phyloP scores from a whole-genome alignment of 495 filamentous ascomycete genomes.

The Echria macrotheca region DNA sequence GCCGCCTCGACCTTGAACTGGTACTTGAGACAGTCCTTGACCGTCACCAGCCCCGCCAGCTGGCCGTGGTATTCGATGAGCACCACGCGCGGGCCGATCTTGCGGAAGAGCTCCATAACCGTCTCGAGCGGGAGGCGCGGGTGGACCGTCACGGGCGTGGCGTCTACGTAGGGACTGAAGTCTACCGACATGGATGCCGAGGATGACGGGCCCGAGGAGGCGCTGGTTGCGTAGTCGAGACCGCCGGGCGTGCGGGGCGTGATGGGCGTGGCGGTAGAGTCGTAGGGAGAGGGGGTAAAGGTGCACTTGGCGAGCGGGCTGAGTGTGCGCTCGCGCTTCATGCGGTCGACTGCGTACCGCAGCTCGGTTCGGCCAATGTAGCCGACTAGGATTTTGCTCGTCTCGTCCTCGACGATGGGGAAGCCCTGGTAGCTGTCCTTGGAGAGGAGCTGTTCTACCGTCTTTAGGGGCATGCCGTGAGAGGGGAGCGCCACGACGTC shows the following conservation, averaged over 20 bases:
- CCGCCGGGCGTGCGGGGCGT: conserved; percentile 46
- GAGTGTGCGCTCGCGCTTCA: conserved; percentile 68
- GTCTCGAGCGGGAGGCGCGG: conserved; percentile 90
- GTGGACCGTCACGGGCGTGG: conserved; percentile 86
- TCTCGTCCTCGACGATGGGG: conserved; percentile 77
- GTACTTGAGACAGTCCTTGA: conserved; percentile 96
- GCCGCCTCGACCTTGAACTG: conserved; percentile 95
- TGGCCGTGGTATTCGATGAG: conserved; percentile 85
- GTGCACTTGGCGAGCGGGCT: conserved; percentile 62
- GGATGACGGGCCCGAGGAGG: conserved; percentile 52
- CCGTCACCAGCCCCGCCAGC: conserved; percentile 80
- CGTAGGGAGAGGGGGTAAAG: conserved; percentile 58
- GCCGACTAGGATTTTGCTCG: conserved; percentile 68
- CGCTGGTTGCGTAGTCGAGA: conserved; percentile 26
- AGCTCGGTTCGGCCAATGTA: conserved; percentile 96
- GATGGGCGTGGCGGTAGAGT: conserved; percentile 42
- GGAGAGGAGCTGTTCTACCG: conserved; percentile 66
- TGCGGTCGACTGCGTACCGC: conserved; percentile 84
- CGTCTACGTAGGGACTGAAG: conserved; percentile 83
- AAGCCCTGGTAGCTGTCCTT: conserved; percentile 92
- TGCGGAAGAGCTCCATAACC: conserved; percentile 98
- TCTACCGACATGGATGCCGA: conserved; percentile 60
- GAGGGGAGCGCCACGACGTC: conserved; percentile 70
- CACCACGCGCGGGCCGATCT: conserved; percentile 92
- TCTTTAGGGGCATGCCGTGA: conserved; percentile 65